Evolutionary conservation across 139 green algal genomes (phyloP).

Genomic region (Coelastrella sp.): DNA sequence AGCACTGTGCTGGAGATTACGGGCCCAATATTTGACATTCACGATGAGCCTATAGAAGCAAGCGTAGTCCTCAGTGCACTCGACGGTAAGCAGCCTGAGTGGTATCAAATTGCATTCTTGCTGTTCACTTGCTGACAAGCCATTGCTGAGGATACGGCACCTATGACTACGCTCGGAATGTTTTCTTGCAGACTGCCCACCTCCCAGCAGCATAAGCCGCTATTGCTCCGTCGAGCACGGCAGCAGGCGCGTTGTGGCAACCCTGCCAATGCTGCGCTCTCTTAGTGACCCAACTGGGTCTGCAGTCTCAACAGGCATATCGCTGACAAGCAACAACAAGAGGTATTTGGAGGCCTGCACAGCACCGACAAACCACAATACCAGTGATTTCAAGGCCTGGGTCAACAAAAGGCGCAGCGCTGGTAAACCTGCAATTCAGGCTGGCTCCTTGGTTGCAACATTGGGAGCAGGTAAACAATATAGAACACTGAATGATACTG

Average conservation of each 20-base stretch:
- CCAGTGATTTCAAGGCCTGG: too few species aligned
- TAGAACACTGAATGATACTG: too few species aligned
- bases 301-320: neutral
- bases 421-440: too few species aligned
- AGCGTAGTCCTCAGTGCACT: neutral
- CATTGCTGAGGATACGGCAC: neutral
- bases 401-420: too few species aligned
- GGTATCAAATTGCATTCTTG: neutral
- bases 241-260: neutral
- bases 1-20: neutral
- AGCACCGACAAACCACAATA: neutral
- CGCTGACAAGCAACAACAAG: neutral
- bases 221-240: neutral
- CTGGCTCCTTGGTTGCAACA: too few species aligned
- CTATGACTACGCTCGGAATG: neutral
- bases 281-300: neutral
- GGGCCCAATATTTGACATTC: neutral
- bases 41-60: neutral
- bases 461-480: too few species aligned
- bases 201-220: neutral
- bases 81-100: neutral
- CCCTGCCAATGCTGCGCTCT: neutral
- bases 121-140: neutral
- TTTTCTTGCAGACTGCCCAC: neutral
- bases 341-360: neutral